Percentiles rank a stretch among this genome's conserved stretches.
phyloP scores from a whole-genome alignment of 306 rosid genomes.

The Prunus mume region DNA sequence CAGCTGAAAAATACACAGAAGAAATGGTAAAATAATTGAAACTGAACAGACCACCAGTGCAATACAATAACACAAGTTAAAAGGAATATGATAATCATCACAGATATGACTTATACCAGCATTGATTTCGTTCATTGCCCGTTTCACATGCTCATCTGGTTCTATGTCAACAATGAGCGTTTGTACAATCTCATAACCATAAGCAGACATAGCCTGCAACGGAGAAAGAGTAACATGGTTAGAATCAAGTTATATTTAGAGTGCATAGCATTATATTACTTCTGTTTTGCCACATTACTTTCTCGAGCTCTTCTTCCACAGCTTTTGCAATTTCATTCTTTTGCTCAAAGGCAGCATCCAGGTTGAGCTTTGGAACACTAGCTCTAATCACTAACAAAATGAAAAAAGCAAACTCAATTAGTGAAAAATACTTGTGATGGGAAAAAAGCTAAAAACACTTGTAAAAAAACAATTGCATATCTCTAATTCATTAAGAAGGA shows the following conservation, averaged over 20 bases:
- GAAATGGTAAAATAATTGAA: constrained; percentile 1
- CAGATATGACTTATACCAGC: constrained; percentile 54
- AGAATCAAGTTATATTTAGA: constrained; percentile 8
- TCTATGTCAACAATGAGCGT: constrained; percentile 85
- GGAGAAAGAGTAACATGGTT: constrained; percentile 18
- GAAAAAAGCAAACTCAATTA: constrained; percentile 17
- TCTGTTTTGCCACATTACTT: constrained; percentile 38
- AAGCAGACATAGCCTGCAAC: constrained; percentile 91
- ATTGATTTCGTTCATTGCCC: constrained; percentile 96
- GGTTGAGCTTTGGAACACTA: constrained; percentile 79
- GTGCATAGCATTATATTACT: constrained; percentile 1
- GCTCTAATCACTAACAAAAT: constrained; percentile 71
- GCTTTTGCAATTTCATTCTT: constrained; percentile 90
- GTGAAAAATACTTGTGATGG: constrained; percentile 4
- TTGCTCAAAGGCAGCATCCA: constrained; percentile 95
- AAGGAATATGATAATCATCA: neutral
- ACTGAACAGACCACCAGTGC: neutral
- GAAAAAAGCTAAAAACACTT: neutral
- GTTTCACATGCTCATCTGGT: constrained; percentile 87
- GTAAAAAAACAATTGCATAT: neutral
- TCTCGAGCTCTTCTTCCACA: constrained; percentile 90
- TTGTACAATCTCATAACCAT: constrained; percentile 91
- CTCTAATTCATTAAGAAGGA: constrained; percentile 19
- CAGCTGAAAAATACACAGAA: constrained; percentile 52
- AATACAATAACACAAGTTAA: neutral